phyloP scores from a whole-genome alignment of 768 basidiomycete genomes.

The Galerina sulciceps region DNA sequence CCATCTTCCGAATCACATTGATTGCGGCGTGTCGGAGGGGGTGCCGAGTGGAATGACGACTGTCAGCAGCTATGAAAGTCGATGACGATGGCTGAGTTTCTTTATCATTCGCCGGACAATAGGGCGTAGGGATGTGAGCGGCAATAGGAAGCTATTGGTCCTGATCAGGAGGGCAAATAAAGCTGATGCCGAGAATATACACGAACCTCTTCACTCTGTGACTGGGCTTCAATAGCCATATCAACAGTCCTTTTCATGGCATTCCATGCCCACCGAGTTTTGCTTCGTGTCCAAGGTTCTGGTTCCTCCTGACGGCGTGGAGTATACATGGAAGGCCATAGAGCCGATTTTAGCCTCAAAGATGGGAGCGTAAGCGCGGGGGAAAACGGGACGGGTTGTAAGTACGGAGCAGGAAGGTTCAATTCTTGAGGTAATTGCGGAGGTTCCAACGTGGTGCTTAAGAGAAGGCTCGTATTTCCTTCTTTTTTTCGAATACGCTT shows the following conservation, averaged over 20 bases:
- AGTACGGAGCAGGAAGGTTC: constrained; percentile 55
- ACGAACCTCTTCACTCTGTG: constrained; percentile 61
- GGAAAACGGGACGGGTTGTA: constrained; percentile 62
- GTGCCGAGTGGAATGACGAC: constrained; percentile 66
- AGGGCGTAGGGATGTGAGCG: constrained; percentile 66
- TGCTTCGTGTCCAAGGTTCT: constrained; percentile 68
- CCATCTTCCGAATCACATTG: constrained; percentile 72
- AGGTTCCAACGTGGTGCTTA: constrained; percentile 39
- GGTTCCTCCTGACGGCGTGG: constrained; percentile 71
- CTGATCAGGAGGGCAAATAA: neutral
- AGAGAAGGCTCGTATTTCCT: constrained; percentile 55
- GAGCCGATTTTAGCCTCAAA: constrained; percentile 61
- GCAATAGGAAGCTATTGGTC: constrained; percentile 70
- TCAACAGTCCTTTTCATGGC: constrained; percentile 60
- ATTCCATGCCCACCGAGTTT: constrained; percentile 75
- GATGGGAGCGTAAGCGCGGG: constrained; percentile 73
- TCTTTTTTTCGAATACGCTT: constrained; percentile 72
- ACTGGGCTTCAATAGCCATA: constrained; percentile 50
- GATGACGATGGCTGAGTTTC: constrained; percentile 4
- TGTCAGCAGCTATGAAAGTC: constrained; percentile 68
- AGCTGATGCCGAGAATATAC: neutral
- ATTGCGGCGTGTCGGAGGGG: constrained; percentile 87
- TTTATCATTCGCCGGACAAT: constrained; percentile 30
- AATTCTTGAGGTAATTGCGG: constrained; percentile 57
- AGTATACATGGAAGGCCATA: constrained; percentile 89